Evolutionary conservation across 2,329 filamentous ascomycete species (phyloP).

Genomic region (Xylariaceae sp.): DNA sequence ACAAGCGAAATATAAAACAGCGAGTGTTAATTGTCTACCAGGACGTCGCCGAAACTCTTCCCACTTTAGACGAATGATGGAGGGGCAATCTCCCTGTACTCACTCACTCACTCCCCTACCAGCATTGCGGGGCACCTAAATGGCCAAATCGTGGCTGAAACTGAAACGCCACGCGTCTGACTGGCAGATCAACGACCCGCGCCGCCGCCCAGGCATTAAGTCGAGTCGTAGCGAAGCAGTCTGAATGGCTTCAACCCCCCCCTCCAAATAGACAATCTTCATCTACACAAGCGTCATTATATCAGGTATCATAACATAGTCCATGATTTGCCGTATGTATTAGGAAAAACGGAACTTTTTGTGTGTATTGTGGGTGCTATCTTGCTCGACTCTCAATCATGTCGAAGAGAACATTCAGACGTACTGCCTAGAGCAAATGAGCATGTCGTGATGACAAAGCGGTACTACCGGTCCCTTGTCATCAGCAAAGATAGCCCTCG

Average conservation of each 20-base stretch:
- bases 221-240: background rate
- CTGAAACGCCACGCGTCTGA: conserved; percentile 35
- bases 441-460: conserved; percentile 4
- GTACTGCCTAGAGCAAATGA: conserved; percentile 4
- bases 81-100: too few species aligned
- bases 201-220: too few species aligned
- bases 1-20: too few species aligned
- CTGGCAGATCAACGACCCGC: too few species aligned
- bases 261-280: background rate
- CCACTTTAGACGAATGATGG: too few species aligned
- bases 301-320: background rate
- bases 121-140: too few species aligned
- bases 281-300: background rate
- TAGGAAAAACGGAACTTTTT: conserved; percentile 12
- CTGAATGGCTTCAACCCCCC: background rate
- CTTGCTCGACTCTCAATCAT: conserved; percentile 15
- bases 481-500: conserved; percentile 9
- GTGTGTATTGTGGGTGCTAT: conserved; percentile 16
- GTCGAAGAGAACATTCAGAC: conserved; percentile 8
- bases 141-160: too few species aligned
- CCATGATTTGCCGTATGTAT: too few species aligned
- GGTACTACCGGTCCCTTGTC: conserved; percentile 7
- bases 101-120: too few species aligned
- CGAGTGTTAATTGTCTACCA: too few species aligned
- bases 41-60: too few species aligned